phyloP scores from a whole-genome alignment of 2,329 filamentous ascomycete species.

The Colletotrichum tropicale region DNA sequence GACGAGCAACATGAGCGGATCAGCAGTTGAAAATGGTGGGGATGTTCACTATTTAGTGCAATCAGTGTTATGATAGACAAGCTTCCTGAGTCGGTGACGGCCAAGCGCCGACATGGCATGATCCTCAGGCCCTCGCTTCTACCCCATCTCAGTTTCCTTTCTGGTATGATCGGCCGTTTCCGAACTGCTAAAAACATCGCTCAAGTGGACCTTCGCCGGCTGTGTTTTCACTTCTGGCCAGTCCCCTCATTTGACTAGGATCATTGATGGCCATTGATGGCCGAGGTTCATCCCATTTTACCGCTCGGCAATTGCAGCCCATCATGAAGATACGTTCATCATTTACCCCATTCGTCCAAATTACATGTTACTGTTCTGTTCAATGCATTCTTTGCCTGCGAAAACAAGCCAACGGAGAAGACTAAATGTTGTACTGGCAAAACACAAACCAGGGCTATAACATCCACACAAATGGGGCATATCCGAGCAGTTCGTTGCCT shows the following conservation, averaged over 20 bases:
- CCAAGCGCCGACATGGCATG: neutral
- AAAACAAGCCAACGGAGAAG: neutral
- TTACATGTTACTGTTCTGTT: neutral
- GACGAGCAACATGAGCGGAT: neutral
- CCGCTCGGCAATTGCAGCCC: neutral
- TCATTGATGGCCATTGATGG: neutral
- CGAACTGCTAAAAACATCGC: neutral
- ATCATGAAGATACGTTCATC: rapidly evolving
- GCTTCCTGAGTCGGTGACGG: neutral
- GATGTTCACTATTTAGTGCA: neutral
- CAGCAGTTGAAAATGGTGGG: neutral
- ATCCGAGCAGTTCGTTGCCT: neutral
- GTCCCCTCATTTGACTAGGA: neutral
- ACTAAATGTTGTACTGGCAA: rapidly evolving
- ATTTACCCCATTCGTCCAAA: neutral
- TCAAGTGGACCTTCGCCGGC: neutral
- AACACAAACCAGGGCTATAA: rapidly evolving
- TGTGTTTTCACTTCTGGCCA: neutral
- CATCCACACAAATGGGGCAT: neutral
- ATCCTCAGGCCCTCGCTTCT: neutral
- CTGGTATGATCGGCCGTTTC: neutral
- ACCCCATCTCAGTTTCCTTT: neutral
- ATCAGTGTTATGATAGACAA: neutral
- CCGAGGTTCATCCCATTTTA: neutral
- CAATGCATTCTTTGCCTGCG: neutral